These are phyloP conservation scores for Cryptosporidium sp. DNA, from an alignment of 169 alveolate species.

Conservation along the genomic window DNA sequence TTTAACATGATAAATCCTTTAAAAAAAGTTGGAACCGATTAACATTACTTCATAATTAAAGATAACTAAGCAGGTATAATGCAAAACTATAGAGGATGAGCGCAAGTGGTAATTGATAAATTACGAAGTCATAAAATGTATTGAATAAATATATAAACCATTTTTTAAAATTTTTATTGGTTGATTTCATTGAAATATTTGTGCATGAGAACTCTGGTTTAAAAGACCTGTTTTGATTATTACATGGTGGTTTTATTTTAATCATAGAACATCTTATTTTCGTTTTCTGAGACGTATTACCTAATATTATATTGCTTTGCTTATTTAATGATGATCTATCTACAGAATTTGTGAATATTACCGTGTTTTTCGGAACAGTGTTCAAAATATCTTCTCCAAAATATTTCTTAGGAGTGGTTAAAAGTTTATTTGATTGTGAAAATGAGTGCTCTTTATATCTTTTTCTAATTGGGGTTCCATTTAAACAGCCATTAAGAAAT, in stretches of 20 bases:
- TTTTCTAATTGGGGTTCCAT: slow-evolving; percentile 31
- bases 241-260: background rate
- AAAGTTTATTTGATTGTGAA: background rate
- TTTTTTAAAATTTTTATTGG: background rate
- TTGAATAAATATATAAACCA: background rate
- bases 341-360: background rate
- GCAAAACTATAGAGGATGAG: slow-evolving; percentile 53
- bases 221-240: background rate
- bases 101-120: slow-evolving; percentile 51
- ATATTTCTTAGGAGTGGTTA: slow-evolving; percentile 41
- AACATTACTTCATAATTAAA: background rate
- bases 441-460: background rate
- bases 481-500: background rate
- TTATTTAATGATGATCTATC: background rate
- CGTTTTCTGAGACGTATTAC: background rate
- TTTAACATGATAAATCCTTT: slow-evolving; percentile 18
- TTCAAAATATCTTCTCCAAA: slow-evolving; percentile 35
- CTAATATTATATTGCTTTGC: background rate
- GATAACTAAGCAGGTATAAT: background rate
- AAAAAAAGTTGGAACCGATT: background rate
- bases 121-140: background rate
- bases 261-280: background rate
- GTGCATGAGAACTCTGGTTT: background rate
- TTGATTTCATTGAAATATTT: background rate
- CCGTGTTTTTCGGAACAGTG: slow-evolving; percentile 48